phyloP scores from a whole-genome alignment of 345 rosid genomes.

The Nasturtium officinale region DNA sequence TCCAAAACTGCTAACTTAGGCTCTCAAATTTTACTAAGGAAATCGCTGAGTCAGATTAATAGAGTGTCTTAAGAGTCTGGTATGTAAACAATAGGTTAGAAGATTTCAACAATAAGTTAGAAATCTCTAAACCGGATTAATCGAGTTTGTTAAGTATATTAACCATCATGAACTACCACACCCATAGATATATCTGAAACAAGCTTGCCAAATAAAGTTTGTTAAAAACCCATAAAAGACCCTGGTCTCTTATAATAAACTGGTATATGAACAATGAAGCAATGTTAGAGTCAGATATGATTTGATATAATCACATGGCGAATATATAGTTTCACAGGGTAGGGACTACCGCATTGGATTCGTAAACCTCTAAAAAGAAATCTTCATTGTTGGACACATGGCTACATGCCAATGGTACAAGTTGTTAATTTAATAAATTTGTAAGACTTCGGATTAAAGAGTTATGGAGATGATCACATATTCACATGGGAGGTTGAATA shows the following conservation, averaged over 20 bases:
- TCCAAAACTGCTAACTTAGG: background rate
- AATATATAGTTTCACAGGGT: constrained; percentile 13
- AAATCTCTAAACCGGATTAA: background rate
- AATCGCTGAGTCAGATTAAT: background rate
- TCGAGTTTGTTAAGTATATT: background rate
- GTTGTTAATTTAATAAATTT: background rate
- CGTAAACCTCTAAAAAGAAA: constrained; percentile 13
- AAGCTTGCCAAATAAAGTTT: background rate
- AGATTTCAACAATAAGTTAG: background rate
- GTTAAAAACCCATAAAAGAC: background rate
- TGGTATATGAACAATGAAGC: background rate
- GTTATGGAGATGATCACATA: constrained; percentile 28
- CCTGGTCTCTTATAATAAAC: background rate
- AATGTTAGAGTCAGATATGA: constrained; percentile 8
- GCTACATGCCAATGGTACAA: constrained; percentile 4
- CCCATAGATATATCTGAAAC: background rate
- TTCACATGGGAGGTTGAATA: constrained; percentile 35
- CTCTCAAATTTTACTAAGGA: background rate
- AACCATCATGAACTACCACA: background rate
- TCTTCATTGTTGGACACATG: background rate
- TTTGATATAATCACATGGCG: constrained; percentile 26
- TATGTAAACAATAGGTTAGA: background rate
- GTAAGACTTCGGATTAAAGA: constrained; percentile 27
- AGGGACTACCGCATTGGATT: constrained; percentile 38
- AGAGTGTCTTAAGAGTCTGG: background rate